Conservation (phyloP, 495 filamentous ascomycete genomes). For the Neurospora tetrasperma region DNA sequence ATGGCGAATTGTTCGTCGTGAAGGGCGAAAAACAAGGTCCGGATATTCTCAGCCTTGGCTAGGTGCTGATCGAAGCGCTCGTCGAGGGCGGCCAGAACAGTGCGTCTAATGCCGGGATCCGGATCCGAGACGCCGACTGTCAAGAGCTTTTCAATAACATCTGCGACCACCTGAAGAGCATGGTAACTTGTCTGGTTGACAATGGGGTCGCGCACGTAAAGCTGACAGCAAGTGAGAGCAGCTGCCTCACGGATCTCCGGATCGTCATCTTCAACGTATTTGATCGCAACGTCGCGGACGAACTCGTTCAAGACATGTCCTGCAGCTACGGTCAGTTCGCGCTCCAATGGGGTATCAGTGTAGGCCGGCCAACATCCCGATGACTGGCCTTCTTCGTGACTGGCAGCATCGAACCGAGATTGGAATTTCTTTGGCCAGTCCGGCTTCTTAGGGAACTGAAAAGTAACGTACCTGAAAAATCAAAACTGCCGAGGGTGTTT, state of each 20-base stretch:
- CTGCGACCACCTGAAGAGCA: slow-evolving; percentile 89
- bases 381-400: not conserved
- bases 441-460: not conserved
- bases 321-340: slow-evolving; percentile 18
- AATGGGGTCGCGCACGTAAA: slow-evolving; percentile 92
- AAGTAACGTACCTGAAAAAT: slow-evolving; percentile 58
- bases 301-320: slow-evolving; percentile 96
- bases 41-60: slow-evolving; percentile 89
- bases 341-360: not conserved
- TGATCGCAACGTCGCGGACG: slow-evolving; percentile 94
- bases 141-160: slow-evolving; percentile 92
- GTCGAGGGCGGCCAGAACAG: slow-evolving; percentile 80
- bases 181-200: slow-evolving; percentile 96
- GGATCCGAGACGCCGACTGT: slow-evolving; percentile 90
- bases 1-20: slow-evolving; percentile 90
- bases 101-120: slow-evolving; percentile 76
- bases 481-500: slow-evolving; percentile 89
- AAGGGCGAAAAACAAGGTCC: slow-evolving; percentile 89
- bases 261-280: slow-evolving; percentile 93
- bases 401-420: not conserved
- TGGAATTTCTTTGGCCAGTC: not conserved
- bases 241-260: slow-evolving; percentile 88
- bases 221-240: slow-evolving; percentile 91
- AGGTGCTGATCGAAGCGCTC: slow-evolving; percentile 91
- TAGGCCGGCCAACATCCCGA: not conserved